These are phyloP conservation scores for Pseudocercospora cruenta DNA, from an alignment of 2,329 filamentous ascomycete genomes.

Conservation along the genomic window DNA sequence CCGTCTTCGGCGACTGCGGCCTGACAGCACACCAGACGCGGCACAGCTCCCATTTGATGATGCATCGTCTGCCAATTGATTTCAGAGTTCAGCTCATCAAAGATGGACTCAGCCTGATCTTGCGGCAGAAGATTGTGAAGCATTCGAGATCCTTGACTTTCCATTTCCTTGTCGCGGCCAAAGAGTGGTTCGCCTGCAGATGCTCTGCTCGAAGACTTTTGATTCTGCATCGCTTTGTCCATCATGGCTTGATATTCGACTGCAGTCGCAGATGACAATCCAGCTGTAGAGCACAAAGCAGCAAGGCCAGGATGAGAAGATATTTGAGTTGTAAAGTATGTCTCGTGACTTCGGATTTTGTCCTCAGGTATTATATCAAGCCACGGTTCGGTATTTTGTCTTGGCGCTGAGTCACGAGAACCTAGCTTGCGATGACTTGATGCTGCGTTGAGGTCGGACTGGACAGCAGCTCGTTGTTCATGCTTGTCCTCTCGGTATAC, in stretches of 20 bases:
- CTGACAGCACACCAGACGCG: constrained; percentile 87
- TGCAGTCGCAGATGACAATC: constrained; percentile 12
- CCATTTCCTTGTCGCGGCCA: constrained; percentile 44
- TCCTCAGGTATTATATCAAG: constrained; percentile 21
- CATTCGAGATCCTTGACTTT: constrained; percentile 72
- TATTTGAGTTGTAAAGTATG: not conserved
- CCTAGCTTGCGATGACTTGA: constrained; percentile 24
- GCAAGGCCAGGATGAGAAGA: constrained; percentile 18
- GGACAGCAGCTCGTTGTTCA: constrained; percentile 27
- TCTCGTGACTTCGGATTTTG: not conserved
- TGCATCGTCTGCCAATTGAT: constrained; percentile 90
- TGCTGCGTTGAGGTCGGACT: constrained; percentile 21
- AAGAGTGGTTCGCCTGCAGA: constrained; percentile 29
- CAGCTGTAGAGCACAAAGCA: constrained; percentile 13
- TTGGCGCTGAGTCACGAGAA: constrained; percentile 21
- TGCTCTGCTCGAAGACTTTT: not conserved
- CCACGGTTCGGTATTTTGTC: constrained; percentile 21
- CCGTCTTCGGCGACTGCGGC: constrained; percentile 76
- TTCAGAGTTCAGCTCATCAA: constrained; percentile 71
- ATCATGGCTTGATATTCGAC: constrained; percentile 23
- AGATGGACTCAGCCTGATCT: constrained; percentile 59
- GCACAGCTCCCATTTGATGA: constrained; percentile 88
- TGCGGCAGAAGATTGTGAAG: constrained; percentile 69
- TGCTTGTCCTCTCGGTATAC: constrained; percentile 15
- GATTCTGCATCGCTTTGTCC: constrained; percentile 9